Evolutionary conservation across 1,139 yeast species (phyloP), one percentile per base, ranked within the genome.

Genomic region (Geotrichum cucujoidarum): DNA sequence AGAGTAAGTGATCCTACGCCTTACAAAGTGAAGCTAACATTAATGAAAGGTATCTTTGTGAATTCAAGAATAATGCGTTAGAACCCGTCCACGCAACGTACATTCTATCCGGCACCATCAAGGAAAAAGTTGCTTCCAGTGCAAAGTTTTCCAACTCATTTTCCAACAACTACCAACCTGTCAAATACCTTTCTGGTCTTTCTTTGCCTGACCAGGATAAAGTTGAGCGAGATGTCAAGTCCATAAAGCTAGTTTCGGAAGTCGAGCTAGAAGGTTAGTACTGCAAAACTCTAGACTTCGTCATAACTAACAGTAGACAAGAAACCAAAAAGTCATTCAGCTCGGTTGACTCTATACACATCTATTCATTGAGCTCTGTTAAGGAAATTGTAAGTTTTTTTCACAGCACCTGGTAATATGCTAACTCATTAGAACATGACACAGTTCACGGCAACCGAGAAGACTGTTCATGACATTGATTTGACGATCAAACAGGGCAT

Each of bases 21-120:
- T 16, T 17, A 14, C 7, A 13, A 1, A 24, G n/a, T n/a, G n/a
- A n/a, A n/a, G n/a, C n/a, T n/a, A n/a, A n/a, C n/a, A n/a, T n/a
- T n/a, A n/a, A n/a, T n/a, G n/a, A 3, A 27, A 48, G 51, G 36
- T 41, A 36, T 21, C 53, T 59, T 31, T 54, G 46, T 37, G 43
- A 51, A 16, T 58, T 57, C 42, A 46, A 56, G 40, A 14, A 24
- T 6, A 29, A 50, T 8, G 30, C 53, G 3, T 48, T 52, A 6
- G 52, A 47, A 4, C 29, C 44, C 8, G 47, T 56, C 10, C 53
- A 53, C 32, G 60, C 61, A n/a, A 59, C 60, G 4, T 59, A 54
- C 36, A 47, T 55, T 14, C 21, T 59, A 11, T 42, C 55, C 1
- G 62, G 61, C 5, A 21, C 29, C 13, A 39, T 36, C 8, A 27